A percentile compares a stretch with the other conserved stretches of the same genome.
Conservation (phyloP, 768 basidiomycete species). For the Tulasnella sp. region DNA sequence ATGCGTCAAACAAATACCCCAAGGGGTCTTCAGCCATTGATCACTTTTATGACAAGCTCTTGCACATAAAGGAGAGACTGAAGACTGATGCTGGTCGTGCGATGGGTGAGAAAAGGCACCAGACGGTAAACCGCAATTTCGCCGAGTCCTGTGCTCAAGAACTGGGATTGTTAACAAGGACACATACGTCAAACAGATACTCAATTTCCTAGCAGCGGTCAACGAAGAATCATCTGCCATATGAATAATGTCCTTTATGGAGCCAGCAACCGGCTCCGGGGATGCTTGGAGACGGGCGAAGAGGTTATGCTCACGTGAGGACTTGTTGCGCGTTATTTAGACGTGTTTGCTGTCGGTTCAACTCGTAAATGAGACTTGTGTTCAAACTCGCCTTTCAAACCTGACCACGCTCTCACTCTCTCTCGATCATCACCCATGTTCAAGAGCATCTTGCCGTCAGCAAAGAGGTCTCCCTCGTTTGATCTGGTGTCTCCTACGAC, state of each 20-base stretch:
- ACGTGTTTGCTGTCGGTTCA: conserved; percentile 13
- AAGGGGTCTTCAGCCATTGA: conserved; percentile 52
- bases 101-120: conserved; percentile 68
- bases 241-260: background rate
- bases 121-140: conserved; percentile 48
- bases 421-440: conserved; percentile 53
- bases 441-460: conserved; percentile 67
- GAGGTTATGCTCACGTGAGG: conserved; percentile 9
- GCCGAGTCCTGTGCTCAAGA: background rate
- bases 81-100: conserved; percentile 70
- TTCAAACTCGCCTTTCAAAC: conserved; percentile 16
- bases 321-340: conserved; percentile 20
- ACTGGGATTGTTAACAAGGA: background rate
- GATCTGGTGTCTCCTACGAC: conserved; percentile 6
- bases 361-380: conserved; percentile 3
- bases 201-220: conserved; percentile 57
- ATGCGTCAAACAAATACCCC: background rate
- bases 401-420: conserved; percentile 6
- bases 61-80: conserved; percentile 66
- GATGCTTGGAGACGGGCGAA: background rate
- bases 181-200: conserved; percentile 44
- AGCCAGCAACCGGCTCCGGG: background rate
- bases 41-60: conserved; percentile 83
- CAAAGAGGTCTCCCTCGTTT: conserved; percentile 53
- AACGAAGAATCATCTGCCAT: conserved; percentile 31